Conservation (phyloP, 768 basidiomycete species). For the Suillus fuscotomentosus region DNA sequence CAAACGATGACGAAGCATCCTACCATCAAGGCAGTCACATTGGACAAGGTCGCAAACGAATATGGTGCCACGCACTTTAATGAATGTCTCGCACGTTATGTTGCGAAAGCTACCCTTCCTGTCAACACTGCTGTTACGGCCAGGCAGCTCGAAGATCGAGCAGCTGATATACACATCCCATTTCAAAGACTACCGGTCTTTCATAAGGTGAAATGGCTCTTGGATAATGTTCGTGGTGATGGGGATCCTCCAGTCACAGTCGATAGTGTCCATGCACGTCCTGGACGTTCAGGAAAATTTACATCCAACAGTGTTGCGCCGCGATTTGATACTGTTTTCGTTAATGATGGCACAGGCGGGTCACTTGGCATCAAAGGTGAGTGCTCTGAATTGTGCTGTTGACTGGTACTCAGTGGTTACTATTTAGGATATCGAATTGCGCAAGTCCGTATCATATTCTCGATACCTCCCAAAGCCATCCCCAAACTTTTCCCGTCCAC, state of each 20-base stretch:
- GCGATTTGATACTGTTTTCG: background rate
- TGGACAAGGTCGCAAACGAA: background rate
- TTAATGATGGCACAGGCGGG: background rate
- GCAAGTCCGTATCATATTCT: constrained; percentile 5
- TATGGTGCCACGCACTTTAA: background rate
- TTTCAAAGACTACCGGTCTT: background rate
- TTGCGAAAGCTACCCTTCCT: background rate
- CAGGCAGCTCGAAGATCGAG: background rate
- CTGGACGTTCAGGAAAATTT: background rate
- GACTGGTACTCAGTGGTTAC: background rate
- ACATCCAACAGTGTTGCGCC: background rate
- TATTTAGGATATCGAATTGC: constrained; percentile 12
- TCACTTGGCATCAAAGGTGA: background rate
- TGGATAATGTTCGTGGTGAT: background rate
- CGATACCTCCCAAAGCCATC: constrained; percentile 7
- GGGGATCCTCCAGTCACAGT: background rate
- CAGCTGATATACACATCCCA: background rate
- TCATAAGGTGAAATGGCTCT: background rate
- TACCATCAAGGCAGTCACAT: background rate
- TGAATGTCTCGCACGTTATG: background rate
- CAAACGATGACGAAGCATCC: background rate
- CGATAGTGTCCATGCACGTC: background rate
- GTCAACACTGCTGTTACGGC: background rate
- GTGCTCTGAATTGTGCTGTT: background rate
- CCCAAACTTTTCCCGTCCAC: constrained; percentile 15